Percentiles rank a stretch among this genome's conserved stretches.
These are phyloP conservation scores for Scytalidium sp. DNA, from an alignment of 2,329 filamentous ascomycete species.

Conservation along the genomic window DNA sequence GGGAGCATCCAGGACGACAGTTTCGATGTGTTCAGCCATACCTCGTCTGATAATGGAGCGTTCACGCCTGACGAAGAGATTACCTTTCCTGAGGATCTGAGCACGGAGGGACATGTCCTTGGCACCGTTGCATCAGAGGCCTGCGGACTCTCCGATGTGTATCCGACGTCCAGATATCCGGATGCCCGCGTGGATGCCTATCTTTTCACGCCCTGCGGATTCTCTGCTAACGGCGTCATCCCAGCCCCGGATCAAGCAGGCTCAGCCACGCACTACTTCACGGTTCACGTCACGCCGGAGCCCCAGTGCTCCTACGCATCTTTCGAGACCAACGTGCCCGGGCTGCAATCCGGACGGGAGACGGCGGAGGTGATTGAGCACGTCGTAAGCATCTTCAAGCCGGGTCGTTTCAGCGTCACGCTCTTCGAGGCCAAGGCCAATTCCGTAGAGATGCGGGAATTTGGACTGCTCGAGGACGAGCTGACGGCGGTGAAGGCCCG, in stretches of 20 bases:
- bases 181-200: constrained; percentile 95
- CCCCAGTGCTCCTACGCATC: constrained; percentile 96
- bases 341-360: constrained; percentile 80
- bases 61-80: constrained; percentile 55
- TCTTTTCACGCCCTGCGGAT: constrained; percentile 93
- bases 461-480: constrained; percentile 30
- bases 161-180: constrained; percentile 81
- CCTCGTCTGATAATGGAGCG: constrained; percentile 58
- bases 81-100: constrained; percentile 68
- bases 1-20: constrained; percentile 49
- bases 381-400: constrained; percentile 93
- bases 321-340: constrained; percentile 97
- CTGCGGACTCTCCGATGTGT: constrained; percentile 86
- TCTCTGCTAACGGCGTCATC: constrained; percentile 94
- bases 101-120: constrained; percentile 89
- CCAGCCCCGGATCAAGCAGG: constrained; percentile 64
- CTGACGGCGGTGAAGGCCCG: constrained; percentile 33
- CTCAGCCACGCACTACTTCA: constrained; percentile 78
- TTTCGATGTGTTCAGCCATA: constrained; percentile 81
- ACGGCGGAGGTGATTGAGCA: constrained; percentile 90
- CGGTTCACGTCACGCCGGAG: constrained; percentile 96
- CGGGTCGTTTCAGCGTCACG: constrained; percentile 95
- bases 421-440: constrained; percentile 83
- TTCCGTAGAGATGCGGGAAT: constrained; percentile 21
- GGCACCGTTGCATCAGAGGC: constrained; percentile 88